Evolutionary conservation across 257 asterid genomes (phyloP), one percentile per base, ranked within the genome.

Genomic region (Solanum megistacrolobum): DNA sequence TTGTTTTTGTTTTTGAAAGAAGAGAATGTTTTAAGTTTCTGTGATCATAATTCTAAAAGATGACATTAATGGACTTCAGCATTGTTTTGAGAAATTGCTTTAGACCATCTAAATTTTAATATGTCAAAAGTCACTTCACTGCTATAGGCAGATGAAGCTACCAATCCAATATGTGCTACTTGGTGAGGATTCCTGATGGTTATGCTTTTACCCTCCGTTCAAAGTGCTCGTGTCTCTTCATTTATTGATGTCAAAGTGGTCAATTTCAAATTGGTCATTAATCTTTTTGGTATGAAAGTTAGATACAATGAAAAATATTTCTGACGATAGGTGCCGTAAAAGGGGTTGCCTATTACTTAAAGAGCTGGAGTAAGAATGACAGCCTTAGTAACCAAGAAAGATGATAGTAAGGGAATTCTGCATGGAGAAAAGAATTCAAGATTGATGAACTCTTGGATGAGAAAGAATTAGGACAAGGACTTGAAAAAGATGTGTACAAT

Each of bases 381-480:
- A 78, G 48, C 10, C 36, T 43, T 43, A 79, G 38, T 25, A 43
- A 43, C 25, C 66, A 79, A 79, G 66, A 43, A 79, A n/a, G 13
- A 43, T 43, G 84, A 43, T 16, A 43, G 65, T 79, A 41, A 27
- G 38, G 29, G 84, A 27, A 43, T 43, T 97, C 60, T 16, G 88
- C 96, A 12, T 97, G 99, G 99, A 87, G 98, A 78, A 97, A 93
- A 52, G 93, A 93, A 32, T 95, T 97, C 87, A 94, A 92, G 72
- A 95, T 97, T 36, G 98, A 97, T 27, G 93, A 90, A 21, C 87
- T 97, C 4, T 21, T 95, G 27, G 95, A 91, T 76, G 98, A 96
- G 81, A 95, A 90, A 87, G 91, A 86, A 3, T 83, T 89, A 11
- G 90, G 92, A 3, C 92, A 91, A 18, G 99, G 98, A 34, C 95